Evolutionary conservation across 2,329 filamentous ascomycete genomes (phyloP).

Genomic region (Hypoxylon rubiginosum): DNA sequence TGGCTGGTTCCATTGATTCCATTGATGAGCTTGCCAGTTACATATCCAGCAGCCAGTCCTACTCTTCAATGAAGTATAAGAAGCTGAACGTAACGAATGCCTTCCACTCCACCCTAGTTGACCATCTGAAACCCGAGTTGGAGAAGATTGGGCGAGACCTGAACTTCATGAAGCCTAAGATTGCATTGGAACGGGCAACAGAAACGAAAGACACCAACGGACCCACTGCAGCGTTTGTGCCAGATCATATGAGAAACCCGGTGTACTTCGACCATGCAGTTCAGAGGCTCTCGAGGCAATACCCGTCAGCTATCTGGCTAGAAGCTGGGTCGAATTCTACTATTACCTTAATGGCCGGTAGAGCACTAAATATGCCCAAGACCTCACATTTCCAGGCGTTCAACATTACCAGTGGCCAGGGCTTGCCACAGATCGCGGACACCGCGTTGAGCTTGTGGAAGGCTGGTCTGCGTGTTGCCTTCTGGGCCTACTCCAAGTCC

Average conservation of each 20-base stretch:
- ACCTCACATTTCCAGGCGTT: slow-evolving; percentile 22
- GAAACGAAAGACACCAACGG: not conserved
- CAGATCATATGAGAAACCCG: slow-evolving; percentile 23
- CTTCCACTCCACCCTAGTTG: slow-evolving; percentile 38
- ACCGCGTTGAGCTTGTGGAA: slow-evolving; percentile 17
- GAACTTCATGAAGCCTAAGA: slow-evolving; percentile 13
- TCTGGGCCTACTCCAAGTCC: slow-evolving; percentile 14
- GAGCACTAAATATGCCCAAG: slow-evolving; percentile 27
- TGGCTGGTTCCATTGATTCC: not conserved
- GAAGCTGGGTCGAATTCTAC: slow-evolving; percentile 28
- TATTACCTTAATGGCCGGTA: slow-evolving; percentile 26
- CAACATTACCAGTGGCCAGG: slow-evolving; percentile 21
- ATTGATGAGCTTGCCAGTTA: slow-evolving; percentile 20
- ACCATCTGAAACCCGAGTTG: slow-evolving; percentile 15
- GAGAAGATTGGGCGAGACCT: slow-evolving; percentile 7
- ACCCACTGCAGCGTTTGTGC: not conserved
- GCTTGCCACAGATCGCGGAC: slow-evolving; percentile 7
- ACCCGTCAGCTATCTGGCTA: slow-evolving; percentile 12
- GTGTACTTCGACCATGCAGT: slow-evolving; percentile 34
- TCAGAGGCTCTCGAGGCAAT: slow-evolving; percentile 12
- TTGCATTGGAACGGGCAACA: slow-evolving; percentile 22
- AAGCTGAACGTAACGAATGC: slow-evolving; percentile 32
- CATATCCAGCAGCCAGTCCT: not conserved
- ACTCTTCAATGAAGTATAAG: slow-evolving; percentile 1
- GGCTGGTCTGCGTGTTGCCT: slow-evolving; percentile 10